Conservation (phyloP, 805 yeast species). For the Vanderwaltozyma tropicalis region DNA sequence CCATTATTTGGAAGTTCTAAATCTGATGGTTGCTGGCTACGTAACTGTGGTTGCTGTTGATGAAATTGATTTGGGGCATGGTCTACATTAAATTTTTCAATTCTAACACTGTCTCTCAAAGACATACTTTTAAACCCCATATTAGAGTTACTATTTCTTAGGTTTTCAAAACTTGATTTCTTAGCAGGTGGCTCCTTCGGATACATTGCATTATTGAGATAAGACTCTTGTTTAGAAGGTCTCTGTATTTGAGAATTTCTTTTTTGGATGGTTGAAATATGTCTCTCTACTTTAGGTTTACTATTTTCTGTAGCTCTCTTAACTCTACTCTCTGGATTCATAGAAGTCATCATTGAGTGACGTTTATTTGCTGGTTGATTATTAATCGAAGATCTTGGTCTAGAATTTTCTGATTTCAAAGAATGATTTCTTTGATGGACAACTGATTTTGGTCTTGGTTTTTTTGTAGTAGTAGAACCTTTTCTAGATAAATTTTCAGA, state of each 20-base stretch:
- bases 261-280: background rate
- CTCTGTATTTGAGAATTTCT: background rate
- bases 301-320: background rate
- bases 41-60: constrained; percentile 17
- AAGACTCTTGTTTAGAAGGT: background rate
- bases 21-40: constrained; percentile 7
- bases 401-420: background rate
- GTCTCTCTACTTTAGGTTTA: background rate
- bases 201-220: constrained; percentile 8
- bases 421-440: background rate
- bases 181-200: constrained; percentile 34
- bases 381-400: background rate
- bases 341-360: background rate
- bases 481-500: constrained; percentile 3
- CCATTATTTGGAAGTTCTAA: constrained; percentile 7
- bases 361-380: background rate
- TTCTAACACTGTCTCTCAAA: constrained; percentile 22
- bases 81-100: constrained; percentile 7
- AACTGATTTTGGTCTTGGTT: constrained; percentile 18
- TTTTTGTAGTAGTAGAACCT: constrained; percentile 5
- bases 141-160: constrained; percentile 23
- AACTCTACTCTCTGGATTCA: background rate
- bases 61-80: too few relatives aligned
- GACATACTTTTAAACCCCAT: constrained; percentile 32
- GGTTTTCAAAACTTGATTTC: constrained; percentile 50